These are phyloP conservation scores for Sesbania bispinosa DNA, from an alignment of 306 rosid species.

Conservation along the genomic window DNA sequence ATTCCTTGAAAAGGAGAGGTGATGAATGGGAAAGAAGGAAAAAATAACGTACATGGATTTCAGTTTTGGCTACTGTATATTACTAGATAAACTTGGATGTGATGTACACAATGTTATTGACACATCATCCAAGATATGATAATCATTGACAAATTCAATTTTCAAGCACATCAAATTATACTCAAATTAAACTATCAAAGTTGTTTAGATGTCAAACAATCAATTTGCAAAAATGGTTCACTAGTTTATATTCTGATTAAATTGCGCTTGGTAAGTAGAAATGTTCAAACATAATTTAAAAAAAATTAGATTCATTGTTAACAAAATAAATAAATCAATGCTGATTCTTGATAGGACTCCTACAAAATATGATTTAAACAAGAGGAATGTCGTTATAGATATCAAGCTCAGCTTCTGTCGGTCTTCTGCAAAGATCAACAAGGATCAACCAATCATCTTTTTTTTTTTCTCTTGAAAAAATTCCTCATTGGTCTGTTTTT, in stretches of 20 bases:
- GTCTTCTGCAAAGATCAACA: no score
- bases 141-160: neutral
- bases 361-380: no score
- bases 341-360: neutral
- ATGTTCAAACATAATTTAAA: neutral
- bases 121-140: constrained; percentile 16
- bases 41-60: neutral
- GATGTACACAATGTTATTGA: neutral
- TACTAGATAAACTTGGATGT: neutral
- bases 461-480: no score
- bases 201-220: neutral
- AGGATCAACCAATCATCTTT: no score
- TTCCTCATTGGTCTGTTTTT: no score
- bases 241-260: neutral
- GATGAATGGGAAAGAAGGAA: neutral
- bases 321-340: neutral
- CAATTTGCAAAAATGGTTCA: neutral
- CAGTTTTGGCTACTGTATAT: neutral
- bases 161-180: neutral
- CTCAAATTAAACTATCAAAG: neutral
- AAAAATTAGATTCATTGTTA: neutral
- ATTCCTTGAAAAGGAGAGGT: constrained; percentile 8
- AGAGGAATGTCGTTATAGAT: no score
- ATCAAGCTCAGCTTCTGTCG: no score
- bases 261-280: neutral